Percentiles rank a stretch among this genome's conserved stretches.
phyloP scores from a whole-genome alignment of 2,329 filamentous ascomycete genomes.

The Ascosphaera acerosa region DNA sequence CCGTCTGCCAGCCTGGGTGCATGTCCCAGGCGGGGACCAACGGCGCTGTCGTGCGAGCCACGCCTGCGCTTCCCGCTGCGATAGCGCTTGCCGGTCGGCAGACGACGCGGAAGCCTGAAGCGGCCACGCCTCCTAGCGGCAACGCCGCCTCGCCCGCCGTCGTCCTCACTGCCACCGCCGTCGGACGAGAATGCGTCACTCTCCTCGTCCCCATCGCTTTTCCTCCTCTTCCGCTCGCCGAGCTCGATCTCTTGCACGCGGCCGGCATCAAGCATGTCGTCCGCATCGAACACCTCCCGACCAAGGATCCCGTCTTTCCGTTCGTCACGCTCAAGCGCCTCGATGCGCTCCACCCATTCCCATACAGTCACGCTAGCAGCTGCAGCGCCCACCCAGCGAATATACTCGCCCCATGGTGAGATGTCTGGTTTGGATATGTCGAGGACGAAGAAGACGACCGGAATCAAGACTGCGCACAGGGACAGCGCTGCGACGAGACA shows the following conservation, averaged over 20 bases:
- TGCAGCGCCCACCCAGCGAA: conserved; percentile 85
- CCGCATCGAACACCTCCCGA: conserved; percentile 75
- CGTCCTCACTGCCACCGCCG: conserved; percentile 14
- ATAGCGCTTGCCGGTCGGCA: no score
- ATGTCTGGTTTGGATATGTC: conserved; percentile 70
- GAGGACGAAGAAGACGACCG: conserved; percentile 77
- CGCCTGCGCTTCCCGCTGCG: no score
- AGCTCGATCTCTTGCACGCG: conserved; percentile 30
- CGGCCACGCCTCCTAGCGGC: no score
- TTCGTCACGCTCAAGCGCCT: conserved; percentile 74
- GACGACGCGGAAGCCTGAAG: no score
- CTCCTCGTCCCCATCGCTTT: neutral
- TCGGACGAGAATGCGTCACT: neutral
- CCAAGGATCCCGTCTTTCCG: conserved; percentile 84
- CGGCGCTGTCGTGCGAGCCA: no score
- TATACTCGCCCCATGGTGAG: conserved; percentile 83
- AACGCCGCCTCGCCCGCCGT: conserved; percentile 12
- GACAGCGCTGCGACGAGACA: conserved; percentile 56
- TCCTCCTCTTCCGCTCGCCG: conserved; percentile 10
- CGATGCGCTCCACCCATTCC: conserved; percentile 94
- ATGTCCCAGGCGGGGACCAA: no score
- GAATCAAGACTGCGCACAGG: conserved; percentile 57
- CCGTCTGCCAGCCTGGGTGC: no score
- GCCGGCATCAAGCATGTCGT: conserved; percentile 61
- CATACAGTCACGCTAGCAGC: conserved; percentile 91